Percentiles rank a stretch among this genome's conserved stretches.
Evolutionary conservation across 2,329 filamentous ascomycete species (phyloP).

Genomic region (Epichloe festucae): DNA sequence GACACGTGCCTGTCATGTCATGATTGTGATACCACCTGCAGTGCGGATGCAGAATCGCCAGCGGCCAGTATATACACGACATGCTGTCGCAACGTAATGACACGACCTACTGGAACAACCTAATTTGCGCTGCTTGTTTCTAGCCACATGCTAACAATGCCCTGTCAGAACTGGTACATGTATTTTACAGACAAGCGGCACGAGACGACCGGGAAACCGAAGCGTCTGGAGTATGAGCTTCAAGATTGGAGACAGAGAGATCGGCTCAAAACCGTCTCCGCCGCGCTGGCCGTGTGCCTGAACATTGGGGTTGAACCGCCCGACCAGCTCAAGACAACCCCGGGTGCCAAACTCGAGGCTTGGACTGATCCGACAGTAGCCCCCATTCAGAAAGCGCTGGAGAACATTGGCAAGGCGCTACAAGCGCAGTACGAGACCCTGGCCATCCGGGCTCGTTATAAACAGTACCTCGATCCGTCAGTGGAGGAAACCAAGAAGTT

Average conservation of each 20-base stretch:
- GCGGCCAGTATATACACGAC: neutral
- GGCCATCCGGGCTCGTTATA: conserved; percentile 90
- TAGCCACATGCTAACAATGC: conserved; percentile 2
- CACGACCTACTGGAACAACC: neutral
- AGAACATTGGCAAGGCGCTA: conserved; percentile 91
- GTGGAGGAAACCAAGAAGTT: conserved; percentile 97
- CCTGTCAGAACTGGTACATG: conserved; percentile 85
- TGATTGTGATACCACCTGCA: conserved; percentile 4
- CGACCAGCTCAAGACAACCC: conserved; percentile 90
- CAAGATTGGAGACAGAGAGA: conserved; percentile 98
- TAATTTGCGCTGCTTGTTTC: neutral
- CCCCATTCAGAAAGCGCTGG: conserved; percentile 71
- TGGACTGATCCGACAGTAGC: conserved; percentile 87
- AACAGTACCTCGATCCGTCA: conserved; percentile 90
- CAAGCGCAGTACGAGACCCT: conserved; percentile 94
- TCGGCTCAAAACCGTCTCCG: conserved; percentile 89
- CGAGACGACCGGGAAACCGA: conserved; percentile 82
- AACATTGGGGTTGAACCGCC: conserved; percentile 97
- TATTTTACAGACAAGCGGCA: conserved; percentile 98
- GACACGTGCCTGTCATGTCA: conserved; percentile 2
- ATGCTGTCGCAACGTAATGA: neutral
- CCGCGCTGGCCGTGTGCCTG: conserved; percentile 82
- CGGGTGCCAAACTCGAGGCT: conserved; percentile 85
- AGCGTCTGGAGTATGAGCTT: conserved; percentile 50
- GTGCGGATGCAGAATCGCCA: neutral